Evolutionary conservation across 129 eudicot species (phyloP), one percentile per base, ranked within the genome.

Genomic region (Pittosporum tobira): DNA sequence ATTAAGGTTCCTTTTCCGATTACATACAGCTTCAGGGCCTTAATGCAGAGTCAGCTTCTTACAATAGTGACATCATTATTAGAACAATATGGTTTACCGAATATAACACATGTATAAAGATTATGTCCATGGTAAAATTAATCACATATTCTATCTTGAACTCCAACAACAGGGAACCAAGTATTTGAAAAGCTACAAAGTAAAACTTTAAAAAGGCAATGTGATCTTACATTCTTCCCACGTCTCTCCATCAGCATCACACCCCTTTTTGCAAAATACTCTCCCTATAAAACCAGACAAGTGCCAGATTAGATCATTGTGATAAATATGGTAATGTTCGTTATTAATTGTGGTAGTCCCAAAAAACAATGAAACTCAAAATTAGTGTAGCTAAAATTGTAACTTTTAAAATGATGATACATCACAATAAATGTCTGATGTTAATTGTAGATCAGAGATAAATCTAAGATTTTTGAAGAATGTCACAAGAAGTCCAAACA

Each of bases 191-290:
- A 28, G 16, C 49, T 38, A 61, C 30, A 22, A 30, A 20, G 14
- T 20, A 67, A 51, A 53, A 36, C 20, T 3, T n/a, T 21, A 45
- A 54, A 20, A 31, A 44, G 6, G 38, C 6, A 1, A 45, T 29
- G n/a, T 26, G 36, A 50, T 40, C 98, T 83, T 73, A 91, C 99
- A 91, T 66, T 87, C 99, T 31, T 91, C 99, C 90, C 88, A 91
- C 34, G 99, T 86, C 15, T 91, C 99, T 61, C 99, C 96, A 76
- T 91, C 94, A 67, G 96, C 80, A 27, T 63, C 84, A 66, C 96
- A 86, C 28, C 99, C 99, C 68, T 91, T 91, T 71, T 91, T 91
- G 81, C 99, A 91, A 64, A 91, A 91, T 13, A 91, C 99, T 73
- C 99, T 81, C 96, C 96, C 99, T 87, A 67, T 72, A 59, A 22